Base-by-base conservation (phyloP, 2,329 filamentous ascomycete species). In the Thielaviopsis populi region DNA sequence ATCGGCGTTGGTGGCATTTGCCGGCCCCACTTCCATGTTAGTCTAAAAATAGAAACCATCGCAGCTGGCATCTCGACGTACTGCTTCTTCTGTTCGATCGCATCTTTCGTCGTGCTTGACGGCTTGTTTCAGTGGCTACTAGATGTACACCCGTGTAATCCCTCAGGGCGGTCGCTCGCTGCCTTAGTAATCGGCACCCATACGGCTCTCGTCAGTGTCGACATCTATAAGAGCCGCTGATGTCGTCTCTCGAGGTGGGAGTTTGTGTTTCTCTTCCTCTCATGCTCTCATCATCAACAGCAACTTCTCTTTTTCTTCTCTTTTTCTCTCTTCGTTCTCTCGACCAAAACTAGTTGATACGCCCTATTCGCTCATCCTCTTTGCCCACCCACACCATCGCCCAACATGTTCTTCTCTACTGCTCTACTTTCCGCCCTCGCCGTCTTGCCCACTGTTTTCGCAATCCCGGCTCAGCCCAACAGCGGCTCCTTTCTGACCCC, bases 361-460 rank as follows among this genome's bases (percentile, higher is more conserved):
- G 6, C 10, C n/a, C 11, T 6, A 40, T 42, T 10, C 24, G 54
- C 22, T 15, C 37, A 53, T 46, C 8, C 27, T 37, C n/a, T 27
- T 4, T 24, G 7, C 7, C 27, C 22, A n/a, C 53, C 13, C 1
- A 6, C 22, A 30, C 7, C 11, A 61, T 24, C 6, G 30, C n/a
- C 22, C 65, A 64, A 11, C n/a, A 72, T 71, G 70, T 62, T 68
- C 61, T 61, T 69, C 68, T 69, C 68, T 50, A 67, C 67, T 6
- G n/a, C 70, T 62, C 22, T 69, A 50, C 48, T 69, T 27, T 62
- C 67, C 10, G 56, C 68, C 33, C 17, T 69, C 43, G 65, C 69
- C 56, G 61, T 68, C 43, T 59, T 68, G 54, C 66, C 68, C 33
- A 66, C 66, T 19, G 68, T 69, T 24, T 63, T 71, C 37, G 65